Conservation (phyloP, 148 eudicot genomes). For the Dysphania ambrosioides region DNA sequence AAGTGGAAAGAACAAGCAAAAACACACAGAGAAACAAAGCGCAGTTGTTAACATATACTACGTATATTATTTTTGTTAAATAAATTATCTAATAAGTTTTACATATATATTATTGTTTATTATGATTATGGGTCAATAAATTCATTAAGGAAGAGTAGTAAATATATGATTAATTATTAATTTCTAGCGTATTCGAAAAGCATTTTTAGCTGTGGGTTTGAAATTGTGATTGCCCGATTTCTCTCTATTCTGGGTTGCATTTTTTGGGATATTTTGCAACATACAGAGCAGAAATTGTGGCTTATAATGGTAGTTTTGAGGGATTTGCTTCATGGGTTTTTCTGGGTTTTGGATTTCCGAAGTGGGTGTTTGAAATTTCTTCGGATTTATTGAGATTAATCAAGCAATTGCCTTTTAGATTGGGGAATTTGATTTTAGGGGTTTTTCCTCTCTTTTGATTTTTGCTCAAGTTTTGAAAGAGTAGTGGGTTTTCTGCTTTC, state of each 20-base stretch:
- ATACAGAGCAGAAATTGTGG: slow-evolving; percentile 31
- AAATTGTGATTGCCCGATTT: slow-evolving; percentile 25
- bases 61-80: no score
- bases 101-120: neutral
- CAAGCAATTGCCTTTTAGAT: neutral
- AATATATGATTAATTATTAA: neutral
- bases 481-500: slow-evolving; percentile 3
- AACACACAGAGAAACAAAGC: neutral
- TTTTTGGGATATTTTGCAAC: slow-evolving; percentile 1
- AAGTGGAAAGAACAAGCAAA: neutral
- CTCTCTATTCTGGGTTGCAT: slow-evolving; percentile 9
- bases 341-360: slow-evolving; percentile 67
- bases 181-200: slow-evolving; percentile 4
- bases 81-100: neutral
- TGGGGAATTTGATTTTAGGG: slow-evolving; percentile 17
- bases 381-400: slow-evolving; percentile 25
- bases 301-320: slow-evolving; percentile 51
- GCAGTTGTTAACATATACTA: slow-evolving; percentile 21
- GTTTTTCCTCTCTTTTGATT: slow-evolving; percentile 14
- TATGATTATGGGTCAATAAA: slow-evolving; percentile 15
- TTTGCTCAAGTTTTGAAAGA: slow-evolving; percentile 1
- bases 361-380: slow-evolving; percentile 33
- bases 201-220: slow-evolving; percentile 5
- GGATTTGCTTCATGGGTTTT: slow-evolving; percentile 50
- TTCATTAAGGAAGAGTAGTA: neutral